These are phyloP conservation scores for Nannochloropsis granulata DNA, from an alignment of 108 stramenopile species.

Conservation along the genomic window DNA sequence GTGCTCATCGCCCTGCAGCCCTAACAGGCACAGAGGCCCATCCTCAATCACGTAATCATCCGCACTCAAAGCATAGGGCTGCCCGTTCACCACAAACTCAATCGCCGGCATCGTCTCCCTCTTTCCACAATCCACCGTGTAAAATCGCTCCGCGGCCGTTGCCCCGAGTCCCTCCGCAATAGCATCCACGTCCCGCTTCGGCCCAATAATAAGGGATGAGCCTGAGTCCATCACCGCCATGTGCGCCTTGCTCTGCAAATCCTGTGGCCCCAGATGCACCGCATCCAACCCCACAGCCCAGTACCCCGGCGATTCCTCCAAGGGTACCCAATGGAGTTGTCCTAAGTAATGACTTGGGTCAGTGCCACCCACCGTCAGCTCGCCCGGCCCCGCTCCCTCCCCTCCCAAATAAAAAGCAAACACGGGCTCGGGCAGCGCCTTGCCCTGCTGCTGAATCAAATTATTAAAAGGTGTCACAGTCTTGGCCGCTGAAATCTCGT, in stretches of 20 bases:
- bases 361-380: conserved; percentile 86
- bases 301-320: neutral
- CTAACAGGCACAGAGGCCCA: conserved; percentile 67
- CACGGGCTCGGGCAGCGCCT: conserved; percentile 48
- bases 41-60: conserved; percentile 43
- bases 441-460: conserved; percentile 51
- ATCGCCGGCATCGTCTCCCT: conserved; percentile 11
- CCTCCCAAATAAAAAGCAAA: conserved; percentile 95
- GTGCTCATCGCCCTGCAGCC: conserved; percentile 69
- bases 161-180: neutral
- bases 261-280: neutral
- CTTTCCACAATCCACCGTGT: neutral
- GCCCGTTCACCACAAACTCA: conserved; percentile 41
- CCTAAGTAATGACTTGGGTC: conserved; percentile 33
- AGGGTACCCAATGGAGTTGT: neutral
- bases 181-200: neutral
- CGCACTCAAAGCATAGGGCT: conserved; percentile 57
- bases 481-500: conserved; percentile 62
- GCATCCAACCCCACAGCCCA: neutral
- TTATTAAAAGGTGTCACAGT: conserved; percentile 78
- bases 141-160: neutral
- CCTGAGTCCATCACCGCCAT: neutral
- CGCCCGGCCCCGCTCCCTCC: conserved; percentile 52
- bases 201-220: neutral
- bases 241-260: neutral